Base-by-base conservation (phyloP, 768 basidiomycete species). In the Auriscalpium vulgare region DNA sequence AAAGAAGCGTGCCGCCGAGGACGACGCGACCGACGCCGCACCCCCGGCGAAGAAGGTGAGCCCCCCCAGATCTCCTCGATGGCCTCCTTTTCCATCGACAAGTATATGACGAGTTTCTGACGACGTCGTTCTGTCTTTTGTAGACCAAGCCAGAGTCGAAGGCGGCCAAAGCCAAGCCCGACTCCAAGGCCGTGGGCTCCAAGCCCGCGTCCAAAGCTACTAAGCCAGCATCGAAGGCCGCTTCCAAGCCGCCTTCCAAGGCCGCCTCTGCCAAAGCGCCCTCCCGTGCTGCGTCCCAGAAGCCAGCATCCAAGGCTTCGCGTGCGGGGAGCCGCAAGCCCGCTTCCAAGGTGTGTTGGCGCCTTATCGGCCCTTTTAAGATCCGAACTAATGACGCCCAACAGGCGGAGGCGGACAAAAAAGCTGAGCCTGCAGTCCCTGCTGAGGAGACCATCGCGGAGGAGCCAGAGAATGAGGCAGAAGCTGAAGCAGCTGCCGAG, bases 21-120 rank as follows among this genome's bases (percentile, higher is more conserved):
- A 69, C 57, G 74, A 72, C 40, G 72, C 66, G 23, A 76, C 75
- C 49, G 66, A 72, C 59, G 40, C 40, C 14, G 70, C 73, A 51
- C 85, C 85, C 37, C 74, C 85, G 0, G 72, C 82, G 7, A 88
- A 88, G 73, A 87, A 83, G 78, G 87, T 83, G 48, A 44, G 63
- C 58, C n/a, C 37, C 51, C 29, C 4, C 7, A 29, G 29, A 53
- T 36, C 45, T 38, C 37, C 21, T 53, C 16, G 47, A 7, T 37
- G 8, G 23, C 34, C 43, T 44, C 19, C 11, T 21, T 17, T 19
- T 51, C 5, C 40, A n/a, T 52, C 54, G 29, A 34, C 40, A 29
- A 21, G 29, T 4, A 4, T 29, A 29, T 29, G 29, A 7, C 29
- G 29, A 29, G 29, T 29, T 29, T 4, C 29, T 29, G 2, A 29